Evolutionary conservation across 148 eudicot genomes (phyloP).

Genomic region (Rhododendron molle): DNA sequence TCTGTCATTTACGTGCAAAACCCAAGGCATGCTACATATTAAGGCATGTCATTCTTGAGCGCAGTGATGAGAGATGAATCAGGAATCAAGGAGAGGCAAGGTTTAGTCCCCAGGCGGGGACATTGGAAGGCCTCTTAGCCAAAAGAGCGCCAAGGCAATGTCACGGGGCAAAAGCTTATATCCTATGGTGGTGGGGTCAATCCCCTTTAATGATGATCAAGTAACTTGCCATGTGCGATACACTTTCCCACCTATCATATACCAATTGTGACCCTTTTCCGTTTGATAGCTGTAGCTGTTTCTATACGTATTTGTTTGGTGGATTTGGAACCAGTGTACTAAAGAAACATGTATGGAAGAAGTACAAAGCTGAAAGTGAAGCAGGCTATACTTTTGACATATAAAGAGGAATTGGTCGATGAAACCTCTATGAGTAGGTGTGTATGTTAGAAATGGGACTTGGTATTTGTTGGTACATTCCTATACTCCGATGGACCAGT

Average conservation of each 20-base stretch:
- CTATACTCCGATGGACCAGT: background rate
- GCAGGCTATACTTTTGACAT: too few relatives aligned
- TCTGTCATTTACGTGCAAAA: background rate
- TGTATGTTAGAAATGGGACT: background rate
- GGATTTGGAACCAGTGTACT: too few relatives aligned
- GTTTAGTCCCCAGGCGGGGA: background rate
- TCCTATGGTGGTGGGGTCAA: background rate
- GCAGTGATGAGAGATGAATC: background rate
- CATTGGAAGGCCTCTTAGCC: background rate
- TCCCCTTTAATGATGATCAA: background rate
- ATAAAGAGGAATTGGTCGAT: too few relatives aligned
- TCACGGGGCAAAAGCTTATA: background rate
- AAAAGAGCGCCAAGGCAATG: background rate
- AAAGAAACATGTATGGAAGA: background rate
- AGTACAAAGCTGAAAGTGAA: background rate
- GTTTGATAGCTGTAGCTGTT: background rate
- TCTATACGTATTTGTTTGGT: background rate
- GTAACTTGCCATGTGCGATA: background rate
- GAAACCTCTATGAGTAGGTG: background rate
- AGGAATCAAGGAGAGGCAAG: background rate
- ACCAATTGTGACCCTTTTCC: background rate
- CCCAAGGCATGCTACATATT: background rate
- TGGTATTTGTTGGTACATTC: slow-evolving; percentile 1
- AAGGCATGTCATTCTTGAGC: background rate
- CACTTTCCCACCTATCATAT: background rate